Evolutionary conservation across 129 eudicot species (phyloP), one percentile per base, ranked within the genome.

Genomic region (Lonicera japonica): DNA sequence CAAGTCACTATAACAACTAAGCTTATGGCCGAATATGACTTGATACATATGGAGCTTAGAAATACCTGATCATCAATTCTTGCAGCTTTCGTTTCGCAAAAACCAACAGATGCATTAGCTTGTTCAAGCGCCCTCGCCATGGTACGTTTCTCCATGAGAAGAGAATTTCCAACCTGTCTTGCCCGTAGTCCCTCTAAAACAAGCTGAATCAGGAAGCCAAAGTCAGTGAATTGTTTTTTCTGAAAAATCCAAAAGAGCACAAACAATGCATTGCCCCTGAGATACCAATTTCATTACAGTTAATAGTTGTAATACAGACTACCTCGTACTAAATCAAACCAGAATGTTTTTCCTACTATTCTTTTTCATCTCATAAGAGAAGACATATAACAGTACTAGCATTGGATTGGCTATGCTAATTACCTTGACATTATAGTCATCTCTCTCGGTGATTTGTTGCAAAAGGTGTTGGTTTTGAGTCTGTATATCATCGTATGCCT

Each of bases 381-480:
- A 29, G 50, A 11, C 8, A 43, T 8, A 43, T 43, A 43, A 11
- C 50, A 14, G 16, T 10, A 10, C 13, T 10, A 19, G 18, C 25
- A 11, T 18, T 3, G 13, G 15, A 47, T 19, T 25, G 43, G 43
- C 53, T 6, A 29, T 29, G 6, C 36, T 55, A 54, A 45, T 29
- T 61, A 91, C 97, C 95, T 91, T 91, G 21, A 82, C 80, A 73
- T 91, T 87, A 60, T 84, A 91, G 65, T 91, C 97, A 72, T 91
- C 97, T 80, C 97, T 87, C 87, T 91, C 97, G 0, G 94, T 84
- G 56, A 91, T 80, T 76, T 91, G 97, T 73, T 84, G 94, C 82
- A 91, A 72, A 59, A 91, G 90, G 66, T 87, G 97, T 71, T 84
- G 97, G 70, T 91, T 87, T 70, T 87, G 94, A 58, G 85, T 80